Base-by-base conservation (phyloP, 2,329 filamentous ascomycete genomes). In the Phialemoniopsis sp. region DNA sequence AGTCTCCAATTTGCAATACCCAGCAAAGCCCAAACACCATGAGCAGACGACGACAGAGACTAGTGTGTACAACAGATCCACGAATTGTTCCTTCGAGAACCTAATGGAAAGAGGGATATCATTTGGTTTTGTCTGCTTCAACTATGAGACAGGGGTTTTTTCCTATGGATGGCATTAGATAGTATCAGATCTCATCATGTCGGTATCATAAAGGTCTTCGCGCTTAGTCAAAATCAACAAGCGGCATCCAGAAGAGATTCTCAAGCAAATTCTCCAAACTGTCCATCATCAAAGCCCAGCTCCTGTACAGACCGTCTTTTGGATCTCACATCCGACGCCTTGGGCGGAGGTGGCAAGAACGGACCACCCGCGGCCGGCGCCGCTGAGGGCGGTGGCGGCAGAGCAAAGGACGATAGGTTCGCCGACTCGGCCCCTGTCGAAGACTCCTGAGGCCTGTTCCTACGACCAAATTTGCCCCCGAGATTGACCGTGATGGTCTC, bases 401-500 rank as follows among this genome's bases (percentile, higher is more conserved):
- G 75, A 10, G 85, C 85, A 60, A 93, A 91, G n/a, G 63, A 72
- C 45, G 67, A 69, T 39, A 67, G 55, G 44, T 59, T 58, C 35
- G 52, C 63, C 48, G 45, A 46, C 39, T 49, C 45, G 32, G 42
- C 44, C 4, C 46, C 48, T 56, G 63, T 41, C 55, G 57, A 52
- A 58, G 34, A 40, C 15, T 50, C 44, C 42, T 45, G 43, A 39
- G 40, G 47, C 33, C 42, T 42, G 45, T 58, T 70, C 49, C 78
- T 70, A 49, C 72, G 62, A 13, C 70, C 72, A 43, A 76, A 70
- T 47, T 70, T 70, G 16, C 80, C 78, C 5, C 78, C 80, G 37
- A 93, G 73, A 57, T 86, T 87, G 47, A 94, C 82, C 17, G 83
- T 88, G 51, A 95, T 94, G 14, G 86, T 95, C 72, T 95, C 85